Evolutionary conservation across 208 protist genomes (phyloP).

Genomic region (Trypanosoma lewisi): DNA sequence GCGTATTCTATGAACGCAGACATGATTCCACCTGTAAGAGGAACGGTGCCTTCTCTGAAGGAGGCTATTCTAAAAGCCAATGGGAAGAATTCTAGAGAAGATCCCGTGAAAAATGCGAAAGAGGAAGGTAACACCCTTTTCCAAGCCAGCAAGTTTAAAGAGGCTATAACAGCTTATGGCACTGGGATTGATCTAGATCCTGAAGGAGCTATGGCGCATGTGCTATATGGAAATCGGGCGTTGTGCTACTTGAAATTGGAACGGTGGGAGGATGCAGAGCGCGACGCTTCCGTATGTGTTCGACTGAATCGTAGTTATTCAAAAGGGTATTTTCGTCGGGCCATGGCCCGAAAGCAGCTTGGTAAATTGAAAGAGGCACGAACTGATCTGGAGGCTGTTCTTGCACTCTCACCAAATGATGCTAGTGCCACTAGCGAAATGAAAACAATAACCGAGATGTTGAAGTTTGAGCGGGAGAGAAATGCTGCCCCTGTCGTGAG

Average conservation of each 20-base stretch:
- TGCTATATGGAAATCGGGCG: slow-evolving; percentile 85
- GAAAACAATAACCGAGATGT: slow-evolving; percentile 67
- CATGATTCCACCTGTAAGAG: slow-evolving; percentile 70
- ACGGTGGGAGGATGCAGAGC: slow-evolving; percentile 74
- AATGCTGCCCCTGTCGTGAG: slow-evolving; percentile 16
- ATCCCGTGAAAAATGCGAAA: slow-evolving; percentile 66
- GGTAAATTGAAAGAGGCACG: slow-evolving; percentile 82
- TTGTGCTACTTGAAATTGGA: slow-evolving; percentile 83
- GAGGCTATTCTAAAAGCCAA: slow-evolving; percentile 48
- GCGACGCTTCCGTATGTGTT: slow-evolving; percentile 75
- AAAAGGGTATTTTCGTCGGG: slow-evolving; percentile 88
- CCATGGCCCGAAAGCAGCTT: slow-evolving; percentile 78
- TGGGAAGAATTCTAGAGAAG: slow-evolving; percentile 26
- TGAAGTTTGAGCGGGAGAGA: slow-evolving; percentile 59
- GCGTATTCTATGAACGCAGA: slow-evolving; percentile 5
- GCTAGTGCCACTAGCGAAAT: slow-evolving; percentile 63
- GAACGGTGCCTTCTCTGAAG: slow-evolving; percentile 86
- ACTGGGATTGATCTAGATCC: slow-evolving; percentile 85
- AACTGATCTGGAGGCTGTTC: slow-evolving; percentile 80
- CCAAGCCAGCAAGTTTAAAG: slow-evolving; percentile 53
- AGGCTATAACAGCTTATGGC: slow-evolving; percentile 82
- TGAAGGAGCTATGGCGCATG: slow-evolving; percentile 48
- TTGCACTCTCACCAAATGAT: slow-evolving; percentile 77
- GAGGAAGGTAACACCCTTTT: slow-evolving; percentile 87
- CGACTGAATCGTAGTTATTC: slow-evolving; percentile 79